Conservation (phyloP, 345 rosid genomes). For the Gossypium sturtianum region DNA sequence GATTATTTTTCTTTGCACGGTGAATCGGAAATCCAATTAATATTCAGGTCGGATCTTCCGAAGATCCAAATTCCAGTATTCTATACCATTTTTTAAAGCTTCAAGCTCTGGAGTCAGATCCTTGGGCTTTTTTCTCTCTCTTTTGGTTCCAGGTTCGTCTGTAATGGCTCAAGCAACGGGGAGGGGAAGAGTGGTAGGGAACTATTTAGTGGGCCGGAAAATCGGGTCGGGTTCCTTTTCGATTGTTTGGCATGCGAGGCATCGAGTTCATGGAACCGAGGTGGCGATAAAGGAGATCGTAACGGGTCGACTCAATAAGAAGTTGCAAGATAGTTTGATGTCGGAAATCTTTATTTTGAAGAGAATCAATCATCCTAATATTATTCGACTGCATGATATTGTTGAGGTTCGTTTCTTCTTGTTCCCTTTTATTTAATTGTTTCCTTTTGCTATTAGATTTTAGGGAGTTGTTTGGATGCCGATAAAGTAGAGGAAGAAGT, state of each 20-base stretch:
- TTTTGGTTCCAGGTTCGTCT: neutral
- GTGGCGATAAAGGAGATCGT: conserved; percentile 96
- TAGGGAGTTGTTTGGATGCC: neutral
- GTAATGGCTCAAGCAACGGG: conserved; percentile 64
- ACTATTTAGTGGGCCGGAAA: conserved; percentile 67
- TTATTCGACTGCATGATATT: conserved; percentile 75
- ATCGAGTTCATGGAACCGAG: conserved; percentile 76
- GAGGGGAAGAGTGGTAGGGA: conserved; percentile 74
- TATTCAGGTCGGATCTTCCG: conserved; percentile 28
- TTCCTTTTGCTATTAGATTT: neutral
- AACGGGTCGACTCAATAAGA: conserved; percentile 55
- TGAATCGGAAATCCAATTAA: conserved; percentile 21
- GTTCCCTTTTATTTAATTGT: neutral
- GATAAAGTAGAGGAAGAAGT: neutral
- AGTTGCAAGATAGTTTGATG: conserved; percentile 84
- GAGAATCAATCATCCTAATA: conserved; percentile 77
- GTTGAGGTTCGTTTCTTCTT: conserved; percentile 53
- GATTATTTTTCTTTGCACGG: conserved; percentile 21
- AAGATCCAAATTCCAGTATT: conserved; percentile 9
- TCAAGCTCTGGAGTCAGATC: conserved; percentile 18
- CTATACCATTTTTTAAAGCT: conserved; percentile 15
- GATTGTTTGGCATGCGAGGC: conserved; percentile 88
- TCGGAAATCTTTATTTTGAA: conserved; percentile 76
- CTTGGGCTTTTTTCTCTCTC: conserved; percentile 19
- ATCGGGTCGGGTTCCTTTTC: conserved; percentile 99